Evolutionary conservation across 1,284 basidiomycete genomes (phyloP).

Genomic region (Trametes hirsuta): DNA sequence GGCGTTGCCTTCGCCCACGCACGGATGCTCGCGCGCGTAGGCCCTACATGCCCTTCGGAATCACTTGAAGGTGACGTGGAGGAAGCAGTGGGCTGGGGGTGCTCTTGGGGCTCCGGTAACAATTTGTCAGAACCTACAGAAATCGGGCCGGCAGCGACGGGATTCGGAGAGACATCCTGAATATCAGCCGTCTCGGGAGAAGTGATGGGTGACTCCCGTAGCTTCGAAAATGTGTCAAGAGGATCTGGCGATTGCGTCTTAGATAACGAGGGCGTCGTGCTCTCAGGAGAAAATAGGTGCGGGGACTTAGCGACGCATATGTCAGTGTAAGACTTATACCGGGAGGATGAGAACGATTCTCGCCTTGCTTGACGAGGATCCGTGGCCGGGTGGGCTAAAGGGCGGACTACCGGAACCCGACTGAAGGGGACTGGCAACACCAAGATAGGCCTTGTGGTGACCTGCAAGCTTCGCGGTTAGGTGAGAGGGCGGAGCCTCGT

Average conservation of each 20-base stretch:
- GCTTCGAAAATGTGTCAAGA: not conserved
- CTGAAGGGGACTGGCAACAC: too few relatives aligned
- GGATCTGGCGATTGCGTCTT: constrained; percentile 5
- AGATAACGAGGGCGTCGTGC: not conserved
- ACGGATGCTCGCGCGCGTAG: constrained; percentile 20
- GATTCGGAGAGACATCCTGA: not conserved
- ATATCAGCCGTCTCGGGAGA: not conserved
- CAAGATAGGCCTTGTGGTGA: too few relatives aligned
- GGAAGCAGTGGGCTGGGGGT: not conserved
- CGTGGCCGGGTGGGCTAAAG: too few relatives aligned
- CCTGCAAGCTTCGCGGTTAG: too few relatives aligned
- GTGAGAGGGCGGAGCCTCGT: too few relatives aligned
- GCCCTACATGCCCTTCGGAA: constrained; percentile 3
- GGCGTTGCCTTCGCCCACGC: constrained; percentile 19
- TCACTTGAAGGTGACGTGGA: constrained; percentile 1
- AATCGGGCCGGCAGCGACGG: not conserved
- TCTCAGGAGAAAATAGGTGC: not conserved
- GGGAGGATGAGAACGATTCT: not conserved
- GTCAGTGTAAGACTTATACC: not conserved
- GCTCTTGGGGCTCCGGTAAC: not conserved
- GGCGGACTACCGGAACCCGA: too few relatives aligned
- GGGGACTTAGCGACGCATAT: too few relatives aligned
- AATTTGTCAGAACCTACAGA: not conserved
- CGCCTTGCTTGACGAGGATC: constrained; percentile 15
- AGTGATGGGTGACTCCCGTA: not conserved